Percentiles rank a stretch among this genome's conserved stretches.
Conservation (phyloP, 306 rosid species). For the Pueraria montana region DNA sequence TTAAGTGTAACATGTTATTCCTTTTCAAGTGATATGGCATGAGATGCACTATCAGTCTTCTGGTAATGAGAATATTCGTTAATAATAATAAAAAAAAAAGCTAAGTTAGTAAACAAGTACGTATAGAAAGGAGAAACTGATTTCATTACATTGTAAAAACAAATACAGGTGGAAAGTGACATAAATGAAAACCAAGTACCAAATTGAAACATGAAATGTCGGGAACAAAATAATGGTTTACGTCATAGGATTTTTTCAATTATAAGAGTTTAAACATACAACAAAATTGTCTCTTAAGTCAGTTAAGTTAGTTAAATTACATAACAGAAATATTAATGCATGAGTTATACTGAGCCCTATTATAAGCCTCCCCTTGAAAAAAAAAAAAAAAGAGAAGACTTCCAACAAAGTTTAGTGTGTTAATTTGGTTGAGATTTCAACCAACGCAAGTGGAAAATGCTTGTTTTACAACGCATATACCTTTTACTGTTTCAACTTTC, state of each 20-base stretch:
- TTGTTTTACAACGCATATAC: background rate
- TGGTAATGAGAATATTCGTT: background rate
- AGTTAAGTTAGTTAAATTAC: background rate
- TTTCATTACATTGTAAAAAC: background rate
- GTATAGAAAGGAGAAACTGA: conserved; percentile 6
- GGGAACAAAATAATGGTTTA: conserved; percentile 6
- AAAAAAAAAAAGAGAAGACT: too few species aligned
- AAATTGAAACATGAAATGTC: background rate
- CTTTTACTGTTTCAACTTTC: background rate
- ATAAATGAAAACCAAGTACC: background rate
- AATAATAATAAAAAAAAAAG: background rate
- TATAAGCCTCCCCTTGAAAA: too few species aligned
- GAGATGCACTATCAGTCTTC: background rate
- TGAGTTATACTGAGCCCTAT: too few species aligned
- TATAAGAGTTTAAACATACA: background rate
- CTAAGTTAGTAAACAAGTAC: background rate
- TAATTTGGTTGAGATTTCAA: background rate
- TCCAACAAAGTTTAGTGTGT: too few species aligned
- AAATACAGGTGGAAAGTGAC: conserved; percentile 19
- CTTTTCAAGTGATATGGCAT: too few species aligned
- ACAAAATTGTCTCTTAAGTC: background rate
- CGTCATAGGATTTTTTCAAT: background rate
- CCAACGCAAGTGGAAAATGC: background rate
- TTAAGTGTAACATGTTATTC: too few species aligned
- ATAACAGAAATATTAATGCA: background rate